These are phyloP conservation scores for Daedaleopsis sinensis DNA, from an alignment of 768 basidiomycete genomes.

Conservation along the genomic window DNA sequence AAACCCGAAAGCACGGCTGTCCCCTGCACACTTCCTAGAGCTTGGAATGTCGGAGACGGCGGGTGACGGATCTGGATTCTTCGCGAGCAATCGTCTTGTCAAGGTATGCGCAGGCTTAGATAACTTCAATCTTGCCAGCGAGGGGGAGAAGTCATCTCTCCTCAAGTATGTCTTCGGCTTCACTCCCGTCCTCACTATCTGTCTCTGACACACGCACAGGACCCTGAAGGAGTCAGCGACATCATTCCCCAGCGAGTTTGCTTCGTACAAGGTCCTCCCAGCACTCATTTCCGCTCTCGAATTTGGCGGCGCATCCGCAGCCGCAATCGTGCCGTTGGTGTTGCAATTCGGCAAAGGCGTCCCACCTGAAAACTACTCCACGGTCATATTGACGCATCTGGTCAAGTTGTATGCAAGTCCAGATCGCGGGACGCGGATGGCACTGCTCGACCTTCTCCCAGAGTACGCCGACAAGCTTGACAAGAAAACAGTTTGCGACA, in stretches of 20 bases:
- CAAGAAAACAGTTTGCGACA: constrained; percentile 80
- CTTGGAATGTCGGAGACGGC: constrained; percentile 71
- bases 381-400: constrained; percentile 73
- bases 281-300: constrained; percentile 79
- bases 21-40: constrained; percentile 77
- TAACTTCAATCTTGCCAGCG: constrained; percentile 78
- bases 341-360: constrained; percentile 77
- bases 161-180: constrained; percentile 51
- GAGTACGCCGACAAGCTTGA: constrained; percentile 89
- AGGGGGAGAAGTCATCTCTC: constrained; percentile 75
- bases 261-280: constrained; percentile 85
- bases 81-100: constrained; percentile 78
- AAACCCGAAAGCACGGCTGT: constrained; percentile 77
- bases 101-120: constrained; percentile 86
- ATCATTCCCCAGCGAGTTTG: constrained; percentile 86
- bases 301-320: constrained; percentile 72
- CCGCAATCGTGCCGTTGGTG: constrained; percentile 80
- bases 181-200: not conserved
- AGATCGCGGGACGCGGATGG: constrained; percentile 94
- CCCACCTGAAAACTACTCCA: constrained; percentile 69
- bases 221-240: constrained; percentile 78
- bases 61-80: constrained; percentile 72
- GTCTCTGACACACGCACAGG: constrained; percentile 37
- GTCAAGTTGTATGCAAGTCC: constrained; percentile 86
- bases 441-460: constrained; percentile 81